Evolutionary conservation across 1,139 yeast species (phyloP).

Genomic region (Protomyces inouyei): DNA sequence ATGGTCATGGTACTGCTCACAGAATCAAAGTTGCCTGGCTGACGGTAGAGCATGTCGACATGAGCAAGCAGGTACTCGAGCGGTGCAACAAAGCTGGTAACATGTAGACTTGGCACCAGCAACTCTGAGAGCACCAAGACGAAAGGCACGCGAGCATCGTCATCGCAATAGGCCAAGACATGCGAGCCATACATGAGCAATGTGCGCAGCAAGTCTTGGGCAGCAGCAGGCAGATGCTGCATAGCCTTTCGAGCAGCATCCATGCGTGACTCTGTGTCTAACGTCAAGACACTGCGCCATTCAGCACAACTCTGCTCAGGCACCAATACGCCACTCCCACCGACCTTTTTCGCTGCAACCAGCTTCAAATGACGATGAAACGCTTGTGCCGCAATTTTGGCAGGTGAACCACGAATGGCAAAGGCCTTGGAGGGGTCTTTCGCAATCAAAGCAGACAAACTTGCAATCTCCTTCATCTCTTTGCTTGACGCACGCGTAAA

Average conservation of each 20-base stretch:
- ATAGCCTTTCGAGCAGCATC: neutral
- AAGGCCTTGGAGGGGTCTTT: slow-evolving; percentile 25
- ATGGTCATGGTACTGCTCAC: neutral
- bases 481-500: neutral
- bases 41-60: slow-evolving; percentile 1
- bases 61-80: slow-evolving; percentile 5
- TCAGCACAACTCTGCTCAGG: neutral
- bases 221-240: neutral
- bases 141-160: neutral
- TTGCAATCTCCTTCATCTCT: slow-evolving; percentile 2
- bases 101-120: neutral
- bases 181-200: slow-evolving; percentile 1
- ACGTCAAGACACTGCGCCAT: neutral
- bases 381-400: slow-evolving; percentile 24
- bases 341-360: slow-evolving; percentile 7
- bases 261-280: neutral
- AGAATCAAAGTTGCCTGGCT: neutral
- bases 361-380: slow-evolving; percentile 10
- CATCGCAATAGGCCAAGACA: neutral
- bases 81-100: slow-evolving; percentile 9
- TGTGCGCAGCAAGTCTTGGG: neutral
- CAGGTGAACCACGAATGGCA: slow-evolving; percentile 27
- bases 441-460: slow-evolving; percentile 2
- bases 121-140: slow-evolving; percentile 1
- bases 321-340: neutral